Evolutionary conservation across 2,329 filamentous ascomycete genomes (phyloP).

Genomic region (Huntiella abstrusa): DNA sequence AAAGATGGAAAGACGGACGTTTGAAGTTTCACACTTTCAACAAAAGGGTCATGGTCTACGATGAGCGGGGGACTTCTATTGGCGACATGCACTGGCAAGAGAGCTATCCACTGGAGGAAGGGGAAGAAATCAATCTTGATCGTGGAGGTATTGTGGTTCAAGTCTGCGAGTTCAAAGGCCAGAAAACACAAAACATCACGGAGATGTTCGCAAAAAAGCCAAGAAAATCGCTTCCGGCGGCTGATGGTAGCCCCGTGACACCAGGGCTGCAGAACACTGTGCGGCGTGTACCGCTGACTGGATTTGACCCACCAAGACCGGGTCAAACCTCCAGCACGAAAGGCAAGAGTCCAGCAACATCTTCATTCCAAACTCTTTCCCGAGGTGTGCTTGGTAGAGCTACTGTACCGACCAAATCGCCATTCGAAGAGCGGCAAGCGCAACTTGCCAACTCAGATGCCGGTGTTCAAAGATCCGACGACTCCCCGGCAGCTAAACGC

Average conservation of each 20-base stretch:
- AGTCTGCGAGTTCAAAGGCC: slow-evolving; percentile 56
- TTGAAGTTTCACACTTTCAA: slow-evolving; percentile 85
- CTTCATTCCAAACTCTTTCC: slow-evolving; percentile 4
- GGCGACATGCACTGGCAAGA: slow-evolving; percentile 71
- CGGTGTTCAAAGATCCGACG: neutral
- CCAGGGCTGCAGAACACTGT: slow-evolving; percentile 9
- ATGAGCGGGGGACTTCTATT: slow-evolving; percentile 59
- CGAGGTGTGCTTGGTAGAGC: slow-evolving; percentile 6
- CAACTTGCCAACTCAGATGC: neutral
- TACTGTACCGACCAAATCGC: neutral
- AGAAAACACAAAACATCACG: slow-evolving; percentile 57
- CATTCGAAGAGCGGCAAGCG: slow-evolving; percentile 8
- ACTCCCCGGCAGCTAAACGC: slow-evolving; percentile 11
- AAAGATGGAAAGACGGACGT: slow-evolving; percentile 83
- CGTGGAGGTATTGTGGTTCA: slow-evolving; percentile 59
- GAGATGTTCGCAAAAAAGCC: slow-evolving; percentile 49
- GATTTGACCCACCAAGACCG: slow-evolving; percentile 6
- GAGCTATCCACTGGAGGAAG: slow-evolving; percentile 50
- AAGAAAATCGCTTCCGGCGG: slow-evolving; percentile 11
- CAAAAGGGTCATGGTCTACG: slow-evolving; percentile 76
- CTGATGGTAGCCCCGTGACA: slow-evolving; percentile 11
- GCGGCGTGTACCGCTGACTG: neutral
- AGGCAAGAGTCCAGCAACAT: too few species aligned
- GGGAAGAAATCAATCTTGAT: slow-evolving; percentile 67
- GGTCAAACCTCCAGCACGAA: neutral